A percentile compares a stretch with the other conserved stretches of the same genome.
Evolutionary conservation across 2,329 filamentous ascomycete genomes (phyloP).

Genomic region (Aspergillus spinulosporus): DNA sequence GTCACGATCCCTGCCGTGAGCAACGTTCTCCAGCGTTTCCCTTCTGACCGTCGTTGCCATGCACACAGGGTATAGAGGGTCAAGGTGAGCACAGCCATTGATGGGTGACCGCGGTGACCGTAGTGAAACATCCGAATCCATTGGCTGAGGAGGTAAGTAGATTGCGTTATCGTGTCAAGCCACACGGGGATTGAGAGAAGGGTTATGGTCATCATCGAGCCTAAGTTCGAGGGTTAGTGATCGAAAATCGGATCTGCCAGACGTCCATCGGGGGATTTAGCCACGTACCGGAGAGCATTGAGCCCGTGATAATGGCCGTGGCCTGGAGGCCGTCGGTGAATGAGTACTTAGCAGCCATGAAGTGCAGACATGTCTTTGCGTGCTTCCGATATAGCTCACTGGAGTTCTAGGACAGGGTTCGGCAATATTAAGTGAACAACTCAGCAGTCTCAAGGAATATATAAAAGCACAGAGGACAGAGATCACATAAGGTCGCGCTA

Average conservation of each 20-base stretch:
- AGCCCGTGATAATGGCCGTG: background rate
- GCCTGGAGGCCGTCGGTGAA: background rate
- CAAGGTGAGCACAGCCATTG: background rate
- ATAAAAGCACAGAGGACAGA: no score
- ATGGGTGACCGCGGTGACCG: background rate
- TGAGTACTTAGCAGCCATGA: background rate
- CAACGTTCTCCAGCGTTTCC: background rate
- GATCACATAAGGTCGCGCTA: no score
- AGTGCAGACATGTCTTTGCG: no score
- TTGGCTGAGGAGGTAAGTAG: background rate
- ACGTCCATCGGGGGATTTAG: background rate
- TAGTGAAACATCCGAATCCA: slow-evolving; percentile 1
- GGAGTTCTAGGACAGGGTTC: no score
- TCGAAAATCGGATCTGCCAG: background rate
- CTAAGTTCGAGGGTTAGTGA: background rate
- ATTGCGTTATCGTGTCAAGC: background rate
- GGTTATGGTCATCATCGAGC: slow-evolving; percentile 1
- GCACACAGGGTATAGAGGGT: background rate
- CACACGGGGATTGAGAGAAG: background rate
- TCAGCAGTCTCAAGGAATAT: no score
- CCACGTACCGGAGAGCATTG: background rate
- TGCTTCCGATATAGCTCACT: no score
- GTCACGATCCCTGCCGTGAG: background rate
- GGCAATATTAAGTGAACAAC: no score
- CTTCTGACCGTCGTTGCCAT: background rate